Conservation (phyloP, 768 basidiomycete genomes). For the Termitomyces bulborhizus region DNA sequence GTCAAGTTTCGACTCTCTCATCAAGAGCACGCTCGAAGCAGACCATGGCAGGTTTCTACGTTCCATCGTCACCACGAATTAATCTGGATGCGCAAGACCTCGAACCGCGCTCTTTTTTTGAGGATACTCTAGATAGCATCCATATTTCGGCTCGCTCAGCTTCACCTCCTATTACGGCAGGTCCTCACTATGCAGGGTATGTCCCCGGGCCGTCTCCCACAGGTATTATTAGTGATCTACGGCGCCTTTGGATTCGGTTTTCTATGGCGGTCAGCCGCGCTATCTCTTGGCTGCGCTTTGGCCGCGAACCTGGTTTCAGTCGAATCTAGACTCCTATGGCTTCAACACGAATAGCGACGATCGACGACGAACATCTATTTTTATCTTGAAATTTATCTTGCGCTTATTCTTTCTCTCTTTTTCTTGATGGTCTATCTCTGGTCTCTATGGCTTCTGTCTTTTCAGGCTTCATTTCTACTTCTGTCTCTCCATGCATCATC, state of each 20-base stretch:
- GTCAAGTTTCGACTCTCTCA: not conserved
- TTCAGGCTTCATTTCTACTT: not conserved
- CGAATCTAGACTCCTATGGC: not conserved
- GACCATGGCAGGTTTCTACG: not conserved
- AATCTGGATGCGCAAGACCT: not conserved
- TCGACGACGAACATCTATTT: not conserved
- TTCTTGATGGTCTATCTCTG: not conserved
- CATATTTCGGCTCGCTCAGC: not conserved
- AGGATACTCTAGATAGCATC: not conserved
- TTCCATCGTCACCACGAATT: not conserved
- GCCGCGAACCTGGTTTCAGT: not conserved
- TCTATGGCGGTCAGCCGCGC: not conserved
- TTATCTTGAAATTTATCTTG: not conserved
- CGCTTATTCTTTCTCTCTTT: not conserved
- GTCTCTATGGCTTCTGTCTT: not conserved
- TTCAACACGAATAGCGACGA: not conserved
- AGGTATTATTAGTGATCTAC: not conserved
- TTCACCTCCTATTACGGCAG: not conserved
- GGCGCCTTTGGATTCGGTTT: not conserved
- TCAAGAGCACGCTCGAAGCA: not conserved
- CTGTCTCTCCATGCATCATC: too few species aligned
- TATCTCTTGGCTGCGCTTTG: not conserved
- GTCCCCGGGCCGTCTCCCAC: not conserved
- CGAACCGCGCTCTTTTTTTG: not conserved
- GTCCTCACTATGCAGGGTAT: slow-evolving; percentile 5